Evolutionary conservation across 345 rosid species (phyloP).

Genomic region (Populus euphratica): DNA sequence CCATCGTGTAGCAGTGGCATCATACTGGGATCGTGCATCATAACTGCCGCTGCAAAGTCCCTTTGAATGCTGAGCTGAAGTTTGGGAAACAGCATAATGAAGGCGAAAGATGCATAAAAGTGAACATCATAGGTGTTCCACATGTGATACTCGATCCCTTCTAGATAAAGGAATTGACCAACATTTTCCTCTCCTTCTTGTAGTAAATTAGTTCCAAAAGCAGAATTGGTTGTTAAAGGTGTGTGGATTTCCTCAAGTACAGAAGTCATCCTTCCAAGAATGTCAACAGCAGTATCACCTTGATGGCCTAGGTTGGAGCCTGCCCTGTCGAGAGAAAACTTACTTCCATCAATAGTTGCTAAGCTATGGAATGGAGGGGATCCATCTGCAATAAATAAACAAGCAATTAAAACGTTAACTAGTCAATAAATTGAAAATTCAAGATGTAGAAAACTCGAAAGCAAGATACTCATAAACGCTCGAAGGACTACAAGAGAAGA

Average conservation of each 20-base stretch:
- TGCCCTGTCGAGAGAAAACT: conserved; percentile 73
- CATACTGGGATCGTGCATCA: conserved; percentile 82
- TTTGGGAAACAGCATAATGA: conserved; percentile 83
- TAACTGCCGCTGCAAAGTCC: conserved; percentile 89
- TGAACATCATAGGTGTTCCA: conserved; percentile 98
- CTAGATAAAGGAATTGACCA: conserved; percentile 88
- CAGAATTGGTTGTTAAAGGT: conserved; percentile 63
- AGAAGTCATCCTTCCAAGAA: conserved; percentile 73
- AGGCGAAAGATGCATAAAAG: conserved; percentile 83
- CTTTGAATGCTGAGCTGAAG: conserved; percentile 86
- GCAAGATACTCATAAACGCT: not conserved
- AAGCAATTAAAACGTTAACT: not conserved
- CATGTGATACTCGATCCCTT: conserved; percentile 86
- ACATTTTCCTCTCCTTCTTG: conserved; percentile 89
- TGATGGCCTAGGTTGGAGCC: conserved; percentile 34
- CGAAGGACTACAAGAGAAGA: not conserved
- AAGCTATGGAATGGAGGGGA: conserved; percentile 68
- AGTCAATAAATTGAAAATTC: not conserved
- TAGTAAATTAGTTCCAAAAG: conserved; percentile 84
- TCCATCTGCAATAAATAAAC: conserved; percentile 52
- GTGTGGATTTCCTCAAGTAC: conserved; percentile 59
- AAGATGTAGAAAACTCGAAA: not conserved
- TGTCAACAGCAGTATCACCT: conserved; percentile 50
- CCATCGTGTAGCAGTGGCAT: conserved; percentile 60
- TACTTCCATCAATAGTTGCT: conserved; percentile 50